Evolutionary conservation across 345 rosid species (phyloP), one percentile per base, ranked within the genome.

Genomic region (Boechera divaricarpa): DNA sequence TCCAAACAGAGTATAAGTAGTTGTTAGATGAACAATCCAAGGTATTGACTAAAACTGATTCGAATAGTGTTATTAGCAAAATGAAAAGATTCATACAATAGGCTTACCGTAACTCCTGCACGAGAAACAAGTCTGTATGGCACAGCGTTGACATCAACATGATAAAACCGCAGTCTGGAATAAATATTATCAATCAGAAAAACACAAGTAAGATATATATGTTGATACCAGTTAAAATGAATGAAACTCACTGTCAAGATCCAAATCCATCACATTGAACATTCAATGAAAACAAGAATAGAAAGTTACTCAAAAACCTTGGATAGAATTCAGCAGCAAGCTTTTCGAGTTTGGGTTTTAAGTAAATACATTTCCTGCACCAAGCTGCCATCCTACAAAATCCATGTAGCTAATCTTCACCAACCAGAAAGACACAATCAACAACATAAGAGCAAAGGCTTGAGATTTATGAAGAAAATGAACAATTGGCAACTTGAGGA

Each of bases 311-410:
- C 11, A n/a, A 69, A 75, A 73, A 94, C 99, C 98, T 87, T 72
- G 86, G 90, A 74, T 87, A 72, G 83, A 87, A 92, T 67, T 95
- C 95, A 75, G 92, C 94, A 47, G 99, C 97, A 67, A 95, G 83
- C 85, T 87, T 95, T 81, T 90, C 91, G 87, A 92, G 80, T 75
- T 92, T 88, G 0, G 99, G 99, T 75, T 85, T 89, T 77, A 95
- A 78, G 78, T 89, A 92, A 52, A 92, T 86, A 74, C 97, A 92
- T 82, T 94, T 94, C 76, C 97, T 89, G 84, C 98, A 94, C 97
- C 97, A 94, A 82, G 81, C 86, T 59, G 97, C 98, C 91, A 88
- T 89, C 98, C 97, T 94, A 83, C 86, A 87, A 68, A 47, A 68
- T 67, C 72, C 80, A 81, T n/a, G 49, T 21, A 68, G 63, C 66